These are phyloP conservation scores for Aureobasidium pullulans DNA, from an alignment of 2,329 filamentous ascomycete species.

Conservation along the genomic window DNA sequence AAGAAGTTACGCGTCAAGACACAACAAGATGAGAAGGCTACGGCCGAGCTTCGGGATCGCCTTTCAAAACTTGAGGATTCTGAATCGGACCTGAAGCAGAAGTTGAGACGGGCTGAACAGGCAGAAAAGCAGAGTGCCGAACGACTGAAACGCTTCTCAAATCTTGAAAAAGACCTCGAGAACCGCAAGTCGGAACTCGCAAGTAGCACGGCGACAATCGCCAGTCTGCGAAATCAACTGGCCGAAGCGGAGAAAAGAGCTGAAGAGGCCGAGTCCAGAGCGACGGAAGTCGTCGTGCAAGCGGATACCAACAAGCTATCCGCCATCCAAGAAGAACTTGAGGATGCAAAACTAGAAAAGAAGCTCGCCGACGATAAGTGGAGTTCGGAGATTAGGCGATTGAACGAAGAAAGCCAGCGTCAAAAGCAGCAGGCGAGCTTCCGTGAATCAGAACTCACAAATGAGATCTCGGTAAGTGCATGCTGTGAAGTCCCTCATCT, in stretches of 20 bases:
- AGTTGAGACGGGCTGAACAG: constrained; percentile 54
- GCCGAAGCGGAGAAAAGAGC: constrained; percentile 60
- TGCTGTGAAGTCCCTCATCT: not conserved
- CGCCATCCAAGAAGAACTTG: constrained; percentile 57
- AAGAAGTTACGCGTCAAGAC: constrained; percentile 62
- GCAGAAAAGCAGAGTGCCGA: constrained; percentile 50
- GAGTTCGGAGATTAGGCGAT: constrained; percentile 60
- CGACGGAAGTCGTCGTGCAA: constrained; percentile 60
- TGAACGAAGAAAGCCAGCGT: constrained; percentile 64
- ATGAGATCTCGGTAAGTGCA: constrained; percentile 54
- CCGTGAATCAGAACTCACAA: constrained; percentile 68
- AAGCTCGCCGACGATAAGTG: constrained; percentile 64
- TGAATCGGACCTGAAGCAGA: constrained; percentile 53
- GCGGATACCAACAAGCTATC: constrained; percentile 52
- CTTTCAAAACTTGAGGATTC: constrained; percentile 59
- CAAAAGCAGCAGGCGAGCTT: constrained; percentile 63
- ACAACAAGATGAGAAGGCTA: constrained; percentile 45
- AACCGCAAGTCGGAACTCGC: constrained; percentile 56
- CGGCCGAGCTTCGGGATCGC: constrained; percentile 49
- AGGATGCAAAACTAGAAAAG: constrained; percentile 64
- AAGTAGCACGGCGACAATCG: constrained; percentile 57
- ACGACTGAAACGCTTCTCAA: constrained; percentile 44
- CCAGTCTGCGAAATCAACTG: constrained; percentile 62
- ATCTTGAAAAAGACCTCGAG: constrained; percentile 52
- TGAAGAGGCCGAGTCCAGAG: constrained; percentile 59